A percentile compares a stretch with the other conserved stretches of the same genome.
Evolutionary conservation across 805 yeast genomes (phyloP).

Genomic region (Nakazawaea wickerhamii): DNA sequence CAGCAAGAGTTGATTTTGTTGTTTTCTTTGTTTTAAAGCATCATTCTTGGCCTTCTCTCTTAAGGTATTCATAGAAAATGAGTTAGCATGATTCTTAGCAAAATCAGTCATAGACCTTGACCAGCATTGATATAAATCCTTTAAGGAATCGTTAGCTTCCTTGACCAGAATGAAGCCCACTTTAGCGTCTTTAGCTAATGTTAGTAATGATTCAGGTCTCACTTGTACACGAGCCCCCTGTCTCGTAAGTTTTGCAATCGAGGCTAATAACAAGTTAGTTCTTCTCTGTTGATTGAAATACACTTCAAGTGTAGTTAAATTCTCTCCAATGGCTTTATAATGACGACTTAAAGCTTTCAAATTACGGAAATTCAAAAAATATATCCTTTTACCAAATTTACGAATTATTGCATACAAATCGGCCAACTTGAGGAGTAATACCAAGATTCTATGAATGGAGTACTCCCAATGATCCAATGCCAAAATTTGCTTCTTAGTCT

Average conservation of each 20-base stretch:
- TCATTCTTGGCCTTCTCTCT: slow-evolving; percentile 13
- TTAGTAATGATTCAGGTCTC: slow-evolving; percentile 31
- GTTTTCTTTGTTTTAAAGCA: slow-evolving; percentile 8
- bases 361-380: slow-evolving; percentile 39
- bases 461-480: slow-evolving; percentile 22
- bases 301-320: slow-evolving; percentile 20
- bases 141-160: slow-evolving; percentile 26
- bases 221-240: slow-evolving; percentile 31
- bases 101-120: slow-evolving; percentile 36
- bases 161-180: slow-evolving; percentile 33
- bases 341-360: slow-evolving; percentile 31
- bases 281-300: slow-evolving; percentile 37
- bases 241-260: slow-evolving; percentile 40
- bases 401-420: slow-evolving; percentile 44
- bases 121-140: slow-evolving; percentile 38
- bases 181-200: slow-evolving; percentile 34
- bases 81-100: slow-evolving; percentile 27
- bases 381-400: slow-evolving; percentile 41
- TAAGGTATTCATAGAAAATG: slow-evolving; percentile 11
- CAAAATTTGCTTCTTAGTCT: slow-evolving; percentile 17
- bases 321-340: slow-evolving; percentile 21
- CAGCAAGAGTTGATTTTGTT: background rate
- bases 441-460: slow-evolving; percentile 35
- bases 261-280: slow-evolving; percentile 44
- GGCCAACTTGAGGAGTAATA: slow-evolving; percentile 39